Evolutionary conservation across 2,329 filamentous ascomycete genomes (phyloP).

Genomic region (Xylaria polymorpha): DNA sequence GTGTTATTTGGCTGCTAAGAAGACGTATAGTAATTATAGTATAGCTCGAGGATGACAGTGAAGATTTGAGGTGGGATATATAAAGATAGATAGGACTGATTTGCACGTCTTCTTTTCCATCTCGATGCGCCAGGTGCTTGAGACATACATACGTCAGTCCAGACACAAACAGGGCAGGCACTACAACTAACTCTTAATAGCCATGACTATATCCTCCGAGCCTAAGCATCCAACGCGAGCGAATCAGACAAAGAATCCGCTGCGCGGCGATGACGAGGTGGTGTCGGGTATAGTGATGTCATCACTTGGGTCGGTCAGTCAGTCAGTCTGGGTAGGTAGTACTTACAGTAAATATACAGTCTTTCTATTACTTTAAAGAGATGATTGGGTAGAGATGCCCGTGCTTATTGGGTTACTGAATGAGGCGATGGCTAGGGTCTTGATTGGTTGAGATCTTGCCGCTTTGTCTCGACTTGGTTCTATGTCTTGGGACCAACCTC

Average conservation of each 20-base stretch:
- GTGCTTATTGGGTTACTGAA: not conserved
- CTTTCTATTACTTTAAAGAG: not conserved
- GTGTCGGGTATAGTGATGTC: constrained; percentile 3
- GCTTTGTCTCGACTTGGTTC: not conserved
- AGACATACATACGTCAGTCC: not conserved
- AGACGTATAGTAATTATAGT: too few relatives aligned
- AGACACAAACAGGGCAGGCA: constrained; percentile 1
- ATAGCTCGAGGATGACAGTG: too few relatives aligned
- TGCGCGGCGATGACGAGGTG: not conserved
- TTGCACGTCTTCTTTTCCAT: not conserved
- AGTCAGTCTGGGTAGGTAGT: too few relatives aligned
- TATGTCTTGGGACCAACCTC: too few relatives aligned
- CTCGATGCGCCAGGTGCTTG: not conserved
- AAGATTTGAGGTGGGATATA: too few relatives aligned
- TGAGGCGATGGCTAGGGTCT: not conserved
- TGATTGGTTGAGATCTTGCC: not conserved
- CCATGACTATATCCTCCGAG: not conserved
- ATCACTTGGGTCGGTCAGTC: not conserved
- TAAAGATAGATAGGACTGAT: too few relatives aligned
- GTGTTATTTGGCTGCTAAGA: too few relatives aligned
- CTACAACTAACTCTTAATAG: not conserved
- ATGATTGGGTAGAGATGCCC: not conserved
- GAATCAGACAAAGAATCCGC: constrained; percentile 3
- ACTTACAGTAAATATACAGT: not conserved
- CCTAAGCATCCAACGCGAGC: not conserved